Conservation (phyloP, 2,329 filamentous ascomycete genomes). For the Apiospora kogelbergensis region DNA sequence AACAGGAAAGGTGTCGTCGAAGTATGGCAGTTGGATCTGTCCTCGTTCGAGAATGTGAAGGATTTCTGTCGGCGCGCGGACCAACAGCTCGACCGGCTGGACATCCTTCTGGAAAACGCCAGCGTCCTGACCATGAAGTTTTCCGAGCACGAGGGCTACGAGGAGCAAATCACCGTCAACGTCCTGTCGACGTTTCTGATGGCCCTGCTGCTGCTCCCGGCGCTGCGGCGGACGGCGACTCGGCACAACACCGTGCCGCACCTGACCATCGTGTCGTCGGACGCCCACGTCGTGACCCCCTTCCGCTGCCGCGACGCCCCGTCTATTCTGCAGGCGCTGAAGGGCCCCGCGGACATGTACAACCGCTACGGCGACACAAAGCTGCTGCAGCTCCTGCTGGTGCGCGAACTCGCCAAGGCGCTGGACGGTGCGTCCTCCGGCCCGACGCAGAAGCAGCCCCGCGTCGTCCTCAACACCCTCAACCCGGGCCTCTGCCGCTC, state of each 20-base stretch:
- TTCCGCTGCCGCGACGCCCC: slow-evolving; percentile 34
- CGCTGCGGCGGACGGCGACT: slow-evolving; percentile 36
- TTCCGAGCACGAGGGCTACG: slow-evolving; percentile 37
- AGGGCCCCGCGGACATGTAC: slow-evolving; percentile 22
- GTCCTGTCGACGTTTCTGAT: slow-evolving; percentile 46
- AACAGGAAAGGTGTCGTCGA: slow-evolving; percentile 28
- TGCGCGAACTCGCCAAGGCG: slow-evolving; percentile 33
- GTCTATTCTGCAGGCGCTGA: slow-evolving; percentile 34
- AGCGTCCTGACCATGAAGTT: slow-evolving; percentile 24
- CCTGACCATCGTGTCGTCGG: slow-evolving; percentile 40
- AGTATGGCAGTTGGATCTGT: slow-evolving; percentile 46
- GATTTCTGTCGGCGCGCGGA: slow-evolving; percentile 35
- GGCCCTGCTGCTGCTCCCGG: slow-evolving; percentile 41
- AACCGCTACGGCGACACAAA: slow-evolving; percentile 36
- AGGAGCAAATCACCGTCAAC: slow-evolving; percentile 45
- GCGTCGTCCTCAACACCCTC: slow-evolving; percentile 37
- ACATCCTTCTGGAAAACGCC: slow-evolving; percentile 44
- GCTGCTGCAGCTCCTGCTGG: slow-evolving; percentile 32
- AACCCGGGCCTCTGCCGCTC: slow-evolving; percentile 43
- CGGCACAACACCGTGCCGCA: slow-evolving; percentile 34
- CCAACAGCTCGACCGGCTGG: slow-evolving; percentile 37
- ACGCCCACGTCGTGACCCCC: slow-evolving; percentile 32
- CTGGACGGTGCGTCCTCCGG: slow-evolving; percentile 7
- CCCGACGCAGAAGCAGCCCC: slow-evolving; percentile 28
- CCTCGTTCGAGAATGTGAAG: slow-evolving; percentile 35